Evolutionary conservation across 257 asterid genomes (phyloP).

Genomic region (Hygrophila difformis): DNA sequence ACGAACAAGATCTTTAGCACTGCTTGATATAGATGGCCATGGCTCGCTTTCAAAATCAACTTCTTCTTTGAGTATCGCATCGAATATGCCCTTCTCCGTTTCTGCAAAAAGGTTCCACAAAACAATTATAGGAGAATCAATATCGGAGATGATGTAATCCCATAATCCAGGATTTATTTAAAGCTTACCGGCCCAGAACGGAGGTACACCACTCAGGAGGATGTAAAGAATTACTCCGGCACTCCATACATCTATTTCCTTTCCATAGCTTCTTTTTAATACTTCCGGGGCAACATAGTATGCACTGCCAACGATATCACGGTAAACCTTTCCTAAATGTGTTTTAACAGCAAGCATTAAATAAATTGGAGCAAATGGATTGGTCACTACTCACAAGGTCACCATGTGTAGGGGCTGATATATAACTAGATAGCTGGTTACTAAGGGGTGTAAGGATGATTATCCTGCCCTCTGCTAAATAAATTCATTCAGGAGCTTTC

Average conservation of each 20-base stretch:
- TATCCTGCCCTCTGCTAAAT: no score
- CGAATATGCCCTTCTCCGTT: slow-evolving; percentile 53
- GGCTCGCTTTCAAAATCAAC: slow-evolving; percentile 50
- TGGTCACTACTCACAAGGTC: no score
- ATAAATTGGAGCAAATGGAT: no score
- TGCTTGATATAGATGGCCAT: slow-evolving; percentile 54
- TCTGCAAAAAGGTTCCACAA: slow-evolving; percentile 25
- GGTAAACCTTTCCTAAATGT: slow-evolving; percentile 67
- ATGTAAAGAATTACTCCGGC: slow-evolving; percentile 84
- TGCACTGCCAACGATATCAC: slow-evolving; percentile 79
- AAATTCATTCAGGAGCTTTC: no score
- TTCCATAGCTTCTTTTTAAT: slow-evolving; percentile 58
- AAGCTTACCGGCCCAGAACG: slow-evolving; percentile 88
- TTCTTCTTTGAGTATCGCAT: slow-evolving; percentile 41
- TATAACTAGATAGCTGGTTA: no score
- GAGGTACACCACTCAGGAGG: slow-evolving; percentile 81
- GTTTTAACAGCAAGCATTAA: no score
- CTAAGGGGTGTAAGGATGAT: no score
- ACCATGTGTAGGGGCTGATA: no score
- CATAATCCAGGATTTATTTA: no score
- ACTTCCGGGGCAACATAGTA: slow-evolving; percentile 90
- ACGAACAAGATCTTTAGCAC: slow-evolving; percentile 52
- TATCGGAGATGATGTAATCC: no score
- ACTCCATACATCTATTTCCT: slow-evolving; percentile 85
- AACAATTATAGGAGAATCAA: neutral